phyloP scores from a whole-genome alignment of 2,329 filamentous ascomycete genomes.

The Thermothelomyces thermophilus region DNA sequence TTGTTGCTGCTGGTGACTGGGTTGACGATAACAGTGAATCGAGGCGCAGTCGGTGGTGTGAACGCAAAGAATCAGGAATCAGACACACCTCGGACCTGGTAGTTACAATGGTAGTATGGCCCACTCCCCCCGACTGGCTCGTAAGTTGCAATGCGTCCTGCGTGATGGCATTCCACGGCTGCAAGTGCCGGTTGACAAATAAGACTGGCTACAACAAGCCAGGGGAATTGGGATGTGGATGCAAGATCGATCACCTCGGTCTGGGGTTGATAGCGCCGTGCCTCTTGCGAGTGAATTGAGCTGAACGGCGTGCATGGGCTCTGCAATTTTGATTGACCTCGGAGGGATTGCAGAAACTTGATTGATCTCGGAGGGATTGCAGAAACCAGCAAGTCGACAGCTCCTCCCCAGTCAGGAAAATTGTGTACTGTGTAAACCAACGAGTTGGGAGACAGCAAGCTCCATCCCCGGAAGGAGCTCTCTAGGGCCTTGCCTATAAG shows the following conservation, averaged over 20 bases:
- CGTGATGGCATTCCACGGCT: not conserved
- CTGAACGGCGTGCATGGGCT: not conserved
- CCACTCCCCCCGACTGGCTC: no score
- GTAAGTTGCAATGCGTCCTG: no score
- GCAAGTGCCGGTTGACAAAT: not conserved
- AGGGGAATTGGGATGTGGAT: not conserved
- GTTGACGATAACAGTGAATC: no score
- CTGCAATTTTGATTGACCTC: not conserved
- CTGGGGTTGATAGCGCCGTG: not conserved
- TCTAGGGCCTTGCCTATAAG: constrained; percentile 8
- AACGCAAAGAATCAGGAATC: no score
- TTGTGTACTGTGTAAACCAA: no score
- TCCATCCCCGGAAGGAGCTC: constrained; percentile 5
- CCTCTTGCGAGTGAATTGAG: not conserved
- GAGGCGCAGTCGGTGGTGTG: no score
- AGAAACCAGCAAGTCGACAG: no score
- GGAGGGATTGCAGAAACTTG: not conserved
- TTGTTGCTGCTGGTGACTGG: no score
- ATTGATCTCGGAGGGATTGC: not conserved
- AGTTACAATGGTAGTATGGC: no score
- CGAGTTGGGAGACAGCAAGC: no score
- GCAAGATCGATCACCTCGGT: constrained; percentile 2
- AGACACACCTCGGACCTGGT: no score
- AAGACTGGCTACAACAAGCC: not conserved
- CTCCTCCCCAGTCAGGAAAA: no score